Evolutionary conservation across 2,329 filamentous ascomycete genomes (phyloP), one percentile per base, ranked within the genome.

Genomic region (Fusarium longipes): DNA sequence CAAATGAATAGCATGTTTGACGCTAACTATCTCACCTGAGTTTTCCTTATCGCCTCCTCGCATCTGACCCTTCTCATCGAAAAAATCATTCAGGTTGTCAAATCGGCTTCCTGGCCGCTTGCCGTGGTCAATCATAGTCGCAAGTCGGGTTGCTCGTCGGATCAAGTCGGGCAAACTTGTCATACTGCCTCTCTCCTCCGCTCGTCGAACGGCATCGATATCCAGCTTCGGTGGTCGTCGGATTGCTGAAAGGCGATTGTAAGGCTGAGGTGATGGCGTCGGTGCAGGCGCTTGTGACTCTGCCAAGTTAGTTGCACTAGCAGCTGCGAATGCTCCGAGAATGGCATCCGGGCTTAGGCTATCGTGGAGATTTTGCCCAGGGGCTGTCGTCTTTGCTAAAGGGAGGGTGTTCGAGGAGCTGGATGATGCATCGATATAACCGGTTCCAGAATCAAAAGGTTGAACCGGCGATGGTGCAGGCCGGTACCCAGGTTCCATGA

Each of bases 111-210:
- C 86, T 27, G 88, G 88, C 68, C 88, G 81, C 66, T 82, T 90
- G 14, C 95, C 95, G 68, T 89, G 89, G 73, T 98, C 95, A 59
- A 99, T 89, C 78, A 97, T 93, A 0, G 92, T 88, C 17, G 94
- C 95, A 35, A 98, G 82, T 68, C 88, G 89, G 1, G 95, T 98
- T 12, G 96, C 96, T 70, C 96, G 88, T 73, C 89, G 86, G 70
- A 99, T 98, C 62, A 99, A 82, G 76, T 98, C 96, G 0, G 94
- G 91, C 60, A 99, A 82, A 78, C 94, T 97, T 2, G 96, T 98
- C 66, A 97, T 83, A 76, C 94, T 97, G 6, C 93, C 94, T 73
- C 96, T 88, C 2, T 91, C 87, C 77, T 97, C 93, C 17, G 92
- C 92, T 50, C 91, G 89, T 67, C 89, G 87, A 5, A 97, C 91